phyloP scores from a whole-genome alignment of 2,329 filamentous ascomycete genomes.

The Colletotrichum sojae region DNA sequence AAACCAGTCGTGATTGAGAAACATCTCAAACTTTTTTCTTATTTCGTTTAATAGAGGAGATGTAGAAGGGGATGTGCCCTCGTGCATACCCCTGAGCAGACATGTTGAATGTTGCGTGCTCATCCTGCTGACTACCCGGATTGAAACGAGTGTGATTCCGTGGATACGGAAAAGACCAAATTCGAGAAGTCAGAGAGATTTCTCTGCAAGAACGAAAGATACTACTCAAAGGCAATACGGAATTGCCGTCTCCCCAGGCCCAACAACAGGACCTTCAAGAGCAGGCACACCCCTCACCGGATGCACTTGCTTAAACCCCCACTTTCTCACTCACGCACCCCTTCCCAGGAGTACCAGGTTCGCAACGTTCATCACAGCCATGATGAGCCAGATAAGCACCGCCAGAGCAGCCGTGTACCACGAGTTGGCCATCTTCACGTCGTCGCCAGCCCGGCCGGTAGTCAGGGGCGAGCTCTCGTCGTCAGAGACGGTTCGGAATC shows the following conservation, averaged over 20 bases:
- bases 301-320: background rate
- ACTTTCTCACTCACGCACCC: conserved; percentile 18
- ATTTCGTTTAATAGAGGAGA: no score
- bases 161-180: background rate
- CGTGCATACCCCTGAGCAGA: background rate
- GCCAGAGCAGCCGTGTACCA: conserved; percentile 73
- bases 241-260: background rate
- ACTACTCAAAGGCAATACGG: background rate
- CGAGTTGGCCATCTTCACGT: conserved; percentile 78
- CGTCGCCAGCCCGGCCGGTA: conserved; percentile 40
- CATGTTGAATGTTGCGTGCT: background rate
- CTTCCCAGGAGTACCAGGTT: conserved; percentile 75
- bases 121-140: background rate
- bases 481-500: conserved; percentile 49
- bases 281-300: conserved; percentile 34
- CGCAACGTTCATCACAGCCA: conserved; percentile 85
- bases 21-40: no score
- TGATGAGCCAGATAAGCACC: conserved; percentile 78
- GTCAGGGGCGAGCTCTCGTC: conserved; percentile 37
- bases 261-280: background rate
- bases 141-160: no score
- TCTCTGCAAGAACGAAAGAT: background rate
- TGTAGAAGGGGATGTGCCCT: background rate
- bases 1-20: no score
- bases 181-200: background rate